phyloP scores from a whole-genome alignment of 2,329 filamentous ascomycete species.

The Xylaria sp. region DNA sequence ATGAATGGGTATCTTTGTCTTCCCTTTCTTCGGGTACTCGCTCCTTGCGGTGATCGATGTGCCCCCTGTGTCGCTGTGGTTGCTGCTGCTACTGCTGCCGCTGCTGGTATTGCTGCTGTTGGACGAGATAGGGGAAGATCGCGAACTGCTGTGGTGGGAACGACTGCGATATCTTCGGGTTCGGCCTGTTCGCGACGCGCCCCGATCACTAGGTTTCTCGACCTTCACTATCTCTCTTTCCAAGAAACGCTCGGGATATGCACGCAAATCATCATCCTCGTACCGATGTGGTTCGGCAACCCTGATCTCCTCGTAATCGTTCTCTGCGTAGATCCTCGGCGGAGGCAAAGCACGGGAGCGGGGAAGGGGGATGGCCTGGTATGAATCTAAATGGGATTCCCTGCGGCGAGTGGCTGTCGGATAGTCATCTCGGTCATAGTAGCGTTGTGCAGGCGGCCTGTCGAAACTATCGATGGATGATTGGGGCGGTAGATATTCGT shows the following conservation, averaged over 20 bases:
- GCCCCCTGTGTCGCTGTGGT: conserved; percentile 35
- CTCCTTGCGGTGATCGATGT: conserved; percentile 46
- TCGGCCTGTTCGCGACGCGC: conserved; percentile 39
- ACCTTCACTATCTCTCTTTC: conserved; percentile 55
- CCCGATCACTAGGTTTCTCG: conserved; percentile 42
- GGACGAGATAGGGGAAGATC: conserved; percentile 40
- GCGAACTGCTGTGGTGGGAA: conserved; percentile 35
- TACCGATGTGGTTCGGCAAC: conserved; percentile 63
- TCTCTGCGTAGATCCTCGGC: conserved; percentile 51
- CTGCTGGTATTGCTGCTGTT: conserved; percentile 33
- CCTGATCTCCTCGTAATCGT: conserved; percentile 60
- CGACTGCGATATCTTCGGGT: conserved; percentile 29
- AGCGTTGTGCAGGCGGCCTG: conserved; percentile 54
- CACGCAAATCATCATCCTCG: conserved; percentile 66
- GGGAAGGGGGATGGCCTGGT: conserved; percentile 64
- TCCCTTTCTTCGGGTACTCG: conserved; percentile 75
- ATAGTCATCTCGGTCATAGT: conserved; percentile 50
- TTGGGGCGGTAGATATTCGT: conserved; percentile 66
- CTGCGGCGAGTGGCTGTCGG: conserved; percentile 47
- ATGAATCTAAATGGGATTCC: conserved; percentile 50
- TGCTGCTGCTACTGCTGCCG: too few species aligned
- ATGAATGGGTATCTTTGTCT: conserved; percentile 78
- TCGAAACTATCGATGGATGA: conserved; percentile 90
- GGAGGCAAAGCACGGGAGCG: conserved; percentile 56
- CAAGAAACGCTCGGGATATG: conserved; percentile 53